A percentile compares a stretch with the other conserved stretches of the same genome.
Evolutionary conservation across 169 alveolate genomes (phyloP).

Genomic region (Prorocentrum cordatum): DNA sequence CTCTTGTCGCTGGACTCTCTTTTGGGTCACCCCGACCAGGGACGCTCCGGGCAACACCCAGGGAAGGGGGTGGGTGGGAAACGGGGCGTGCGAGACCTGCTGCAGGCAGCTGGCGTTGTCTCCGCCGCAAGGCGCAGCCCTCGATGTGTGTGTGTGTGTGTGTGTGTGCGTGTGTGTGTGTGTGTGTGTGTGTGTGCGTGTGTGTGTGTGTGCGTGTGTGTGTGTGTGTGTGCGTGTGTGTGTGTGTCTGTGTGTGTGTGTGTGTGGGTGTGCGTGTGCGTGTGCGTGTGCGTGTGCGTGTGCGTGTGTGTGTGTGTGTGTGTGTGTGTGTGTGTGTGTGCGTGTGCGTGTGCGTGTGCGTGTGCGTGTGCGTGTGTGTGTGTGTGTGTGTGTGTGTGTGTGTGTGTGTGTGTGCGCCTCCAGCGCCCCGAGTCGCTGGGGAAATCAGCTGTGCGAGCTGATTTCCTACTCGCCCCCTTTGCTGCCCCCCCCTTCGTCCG

Average conservation of each 20-base stretch:
- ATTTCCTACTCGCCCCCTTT: too few species aligned
- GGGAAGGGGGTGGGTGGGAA: too few species aligned
- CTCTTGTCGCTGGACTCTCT: too few species aligned
- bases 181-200: neutral
- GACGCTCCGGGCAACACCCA: too few species aligned
- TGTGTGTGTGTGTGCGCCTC: neutral
- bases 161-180: neutral
- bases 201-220: neutral
- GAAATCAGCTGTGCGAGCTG: neutral
- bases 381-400: neutral
- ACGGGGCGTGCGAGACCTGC: too few species aligned
- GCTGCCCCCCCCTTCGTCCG: too few species aligned
- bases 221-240: too few species aligned
- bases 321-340: neutral
- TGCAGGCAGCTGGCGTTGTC: too few species aligned
- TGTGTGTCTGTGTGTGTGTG: too few species aligned
- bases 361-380: neutral
- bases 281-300: neutral
- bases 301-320: neutral
- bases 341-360: neutral
- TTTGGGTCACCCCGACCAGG: too few species aligned
- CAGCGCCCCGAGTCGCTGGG: neutral
- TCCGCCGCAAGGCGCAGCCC: too few species aligned
- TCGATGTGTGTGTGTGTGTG: neutral
- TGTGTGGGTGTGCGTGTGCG: too few species aligned